Conservation (phyloP, 2,329 filamentous ascomycete species). For the Colletotrichum scovillei region DNA sequence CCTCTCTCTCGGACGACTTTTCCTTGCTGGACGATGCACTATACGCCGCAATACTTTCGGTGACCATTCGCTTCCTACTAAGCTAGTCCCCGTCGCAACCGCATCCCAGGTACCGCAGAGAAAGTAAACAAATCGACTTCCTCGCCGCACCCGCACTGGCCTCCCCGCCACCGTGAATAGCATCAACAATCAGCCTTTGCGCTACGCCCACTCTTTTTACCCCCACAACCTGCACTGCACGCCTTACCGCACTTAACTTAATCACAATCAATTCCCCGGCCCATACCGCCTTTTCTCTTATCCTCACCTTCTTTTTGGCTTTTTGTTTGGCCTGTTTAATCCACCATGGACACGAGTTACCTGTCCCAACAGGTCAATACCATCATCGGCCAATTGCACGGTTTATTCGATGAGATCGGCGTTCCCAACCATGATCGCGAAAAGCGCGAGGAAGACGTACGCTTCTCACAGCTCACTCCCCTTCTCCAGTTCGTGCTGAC, state of each 20-base stretch:
- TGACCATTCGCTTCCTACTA: conserved; percentile 19
- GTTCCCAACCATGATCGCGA: conserved; percentile 95
- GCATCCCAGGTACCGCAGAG: background rate
- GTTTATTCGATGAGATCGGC: conserved; percentile 96
- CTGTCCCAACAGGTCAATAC: conserved; percentile 94
- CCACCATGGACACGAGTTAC: conserved; percentile 87
- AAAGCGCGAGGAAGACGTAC: conserved; percentile 87
- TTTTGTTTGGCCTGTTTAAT: background rate
- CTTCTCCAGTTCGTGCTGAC: background rate
- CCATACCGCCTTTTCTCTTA: background rate
- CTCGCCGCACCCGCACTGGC: background rate
- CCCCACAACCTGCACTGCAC: background rate
- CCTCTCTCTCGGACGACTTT: background rate
- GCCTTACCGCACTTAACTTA: background rate
- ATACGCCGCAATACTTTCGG: conserved; percentile 18
- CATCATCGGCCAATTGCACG: conserved; percentile 93
- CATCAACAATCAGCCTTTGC: conserved; percentile 29
- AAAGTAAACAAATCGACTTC: conserved; percentile 27
- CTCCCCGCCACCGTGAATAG: conserved; percentile 30
- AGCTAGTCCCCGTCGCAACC: background rate
- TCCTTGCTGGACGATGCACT: conserved; percentile 21
- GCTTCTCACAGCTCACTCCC: conserved; percentile 37
- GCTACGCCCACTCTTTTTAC: conserved; percentile 25
- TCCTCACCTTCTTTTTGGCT: background rate
- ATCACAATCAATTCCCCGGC: background rate